Evolutionary conservation across 805 yeast genomes (phyloP), one percentile per base, ranked within the genome.

Genomic region (Torulaspora microellipsoides): DNA sequence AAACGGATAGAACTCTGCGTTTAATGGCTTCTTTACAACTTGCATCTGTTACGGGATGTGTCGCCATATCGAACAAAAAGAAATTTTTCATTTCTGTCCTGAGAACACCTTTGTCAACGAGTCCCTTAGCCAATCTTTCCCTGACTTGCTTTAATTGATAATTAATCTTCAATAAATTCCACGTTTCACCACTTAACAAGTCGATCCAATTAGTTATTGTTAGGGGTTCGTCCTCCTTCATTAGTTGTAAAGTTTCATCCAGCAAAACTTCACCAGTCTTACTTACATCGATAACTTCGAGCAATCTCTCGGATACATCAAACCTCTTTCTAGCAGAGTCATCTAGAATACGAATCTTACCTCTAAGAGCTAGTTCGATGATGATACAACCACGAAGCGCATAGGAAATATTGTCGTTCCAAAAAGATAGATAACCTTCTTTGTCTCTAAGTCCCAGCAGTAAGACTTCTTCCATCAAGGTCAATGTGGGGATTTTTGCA

Each of bases 321-420:
- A 87, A 83, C 54, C 96, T 76, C 50, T 93, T 80, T 58, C 98
- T 79, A 10, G 91, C 87, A 1, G 97, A 89, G 62, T 93, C 99
- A 60, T 87, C 87, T 38, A 89, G 84, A 72, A 93, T 80, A 42
- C 89, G 76, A 57, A 93, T 87, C 60, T 86, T 85, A 46, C 89
- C 90, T 54, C 97, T 78, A 58, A 93, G 78, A 2, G 97, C 96
- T 66, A 93, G 75, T 66, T 93, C 99, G 62, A 93, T 76, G 42
- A 93, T 60, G 47, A 93, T 91, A 63, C 96, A 85, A 10, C 99
- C 99, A 57, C 99, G 80, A 47, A 93, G 74, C 1, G 97, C 96
- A 68, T 93, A 93, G 17, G 97, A 88, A 42, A 93, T 90, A 66
- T 88, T 90, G 67, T 93, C 99, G 63, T 93, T 93, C 99, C 99